phyloP scores from a whole-genome alignment of 805 yeast species.

The Ogataea methylovora region DNA sequence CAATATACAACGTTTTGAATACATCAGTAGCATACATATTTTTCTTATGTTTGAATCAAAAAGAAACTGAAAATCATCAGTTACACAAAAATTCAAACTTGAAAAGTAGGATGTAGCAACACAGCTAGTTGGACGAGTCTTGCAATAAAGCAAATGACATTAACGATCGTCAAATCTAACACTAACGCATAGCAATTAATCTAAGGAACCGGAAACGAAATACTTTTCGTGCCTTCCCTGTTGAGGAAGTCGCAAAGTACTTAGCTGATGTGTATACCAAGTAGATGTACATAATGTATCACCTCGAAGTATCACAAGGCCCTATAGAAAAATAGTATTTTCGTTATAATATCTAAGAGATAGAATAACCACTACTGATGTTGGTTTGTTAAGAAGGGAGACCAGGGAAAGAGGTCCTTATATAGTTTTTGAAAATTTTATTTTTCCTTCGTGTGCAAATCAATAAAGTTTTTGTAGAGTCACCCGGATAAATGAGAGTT shows the following conservation, averaged over 20 bases:
- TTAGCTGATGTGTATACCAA: constrained; percentile 47
- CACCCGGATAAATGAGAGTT: too few relatives aligned
- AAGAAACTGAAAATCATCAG: neutral
- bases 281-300: constrained; percentile 28
- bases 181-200: constrained; percentile 33
- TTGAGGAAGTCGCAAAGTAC: constrained; percentile 64
- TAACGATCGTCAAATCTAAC: constrained; percentile 19
- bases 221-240: constrained; percentile 64
- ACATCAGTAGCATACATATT: too few relatives aligned
- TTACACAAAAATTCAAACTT: constrained; percentile 1
- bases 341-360: constrained; percentile 59
- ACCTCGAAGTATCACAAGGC: constrained; percentile 35
- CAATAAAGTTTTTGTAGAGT: too few relatives aligned
- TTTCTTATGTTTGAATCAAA: too few relatives aligned
- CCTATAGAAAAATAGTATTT: constrained; percentile 34
- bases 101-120: constrained; percentile 37
- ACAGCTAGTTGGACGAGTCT: constrained; percentile 37
- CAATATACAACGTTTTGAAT: too few relatives aligned
- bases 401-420: constrained; percentile 15
- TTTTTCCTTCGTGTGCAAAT: too few relatives aligned
- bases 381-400: constrained; percentile 29
- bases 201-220: constrained; percentile 78
- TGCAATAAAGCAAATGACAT: constrained; percentile 16
- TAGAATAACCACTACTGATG: constrained; percentile 84
- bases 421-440: neutral